Evolutionary conservation across 129 eudicot genomes (phyloP), one percentile per base, ranked within the genome.

Genomic region (Tagetes erecta): DNA sequence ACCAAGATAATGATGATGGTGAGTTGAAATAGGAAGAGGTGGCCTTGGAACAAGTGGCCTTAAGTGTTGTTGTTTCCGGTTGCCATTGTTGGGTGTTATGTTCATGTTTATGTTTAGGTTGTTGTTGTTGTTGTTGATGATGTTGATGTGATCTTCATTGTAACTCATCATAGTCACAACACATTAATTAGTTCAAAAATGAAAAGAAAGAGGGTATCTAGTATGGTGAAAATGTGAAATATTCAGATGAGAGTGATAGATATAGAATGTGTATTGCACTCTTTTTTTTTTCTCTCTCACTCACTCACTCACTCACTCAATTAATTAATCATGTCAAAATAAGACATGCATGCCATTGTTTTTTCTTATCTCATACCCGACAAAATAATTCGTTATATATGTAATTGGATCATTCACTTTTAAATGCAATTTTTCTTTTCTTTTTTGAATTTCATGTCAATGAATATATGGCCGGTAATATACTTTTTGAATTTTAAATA

Each of bases 91-190:
- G 27, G 27, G 27, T 20, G 27, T 20, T 20, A 20, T 20, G 27
- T 20, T 20, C 27, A 20, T 20, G 27, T 20, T 20, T 20, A 20
- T 20, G 27, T 20, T 20, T 20, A 20, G 27, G 27, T 63, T 71
- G 72, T 52, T 74, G 74, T 78, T 78, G 71, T 71, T 71, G 77
- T 67, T 76, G 74, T 79, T 76, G 73, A 53, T 74, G 39, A 74
- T 63, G 82, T 83, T 84, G 31, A 88, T 71, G 31, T 72, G 76
- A 72, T 90, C 92, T 67, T 80, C 88, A 57, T 84, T 91, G 83
- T 86, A 88, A 50, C 88, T 92, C 95, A 88, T 91, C 95, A 83
- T 86, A 20, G 27, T 20, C 27, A 20, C 92, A 90, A 90, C 96
- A 90, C 87, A 41, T 33, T 75, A 64, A 36, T 44, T 45, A 57